These are phyloP conservation scores for Athelia psychrophila DNA, from an alignment of 1,284 basidiomycete genomes.

Conservation along the genomic window DNA sequence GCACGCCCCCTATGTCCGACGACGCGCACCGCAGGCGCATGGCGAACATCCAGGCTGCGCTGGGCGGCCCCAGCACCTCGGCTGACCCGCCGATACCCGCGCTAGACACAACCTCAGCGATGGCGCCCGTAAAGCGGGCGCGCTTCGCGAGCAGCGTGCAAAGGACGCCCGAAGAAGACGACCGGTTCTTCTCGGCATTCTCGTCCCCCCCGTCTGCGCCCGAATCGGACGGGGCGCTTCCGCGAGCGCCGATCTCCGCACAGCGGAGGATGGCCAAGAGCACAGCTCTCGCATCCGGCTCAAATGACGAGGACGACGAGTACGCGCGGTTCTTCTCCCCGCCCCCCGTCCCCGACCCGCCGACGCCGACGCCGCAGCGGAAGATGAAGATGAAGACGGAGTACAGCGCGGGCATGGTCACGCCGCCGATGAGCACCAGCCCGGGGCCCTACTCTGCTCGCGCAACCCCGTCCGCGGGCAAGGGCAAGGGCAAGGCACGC, in stretches of 20 bases:
- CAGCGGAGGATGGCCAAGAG: no score
- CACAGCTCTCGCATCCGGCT: no score
- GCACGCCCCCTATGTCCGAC: background rate
- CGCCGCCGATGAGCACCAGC: background rate
- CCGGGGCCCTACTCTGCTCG: background rate
- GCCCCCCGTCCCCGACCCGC: no score
- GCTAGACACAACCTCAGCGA: background rate
- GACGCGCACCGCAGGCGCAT: background rate
- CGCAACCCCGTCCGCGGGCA: background rate
- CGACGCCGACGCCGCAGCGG: background rate
- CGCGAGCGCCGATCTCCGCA: background rate
- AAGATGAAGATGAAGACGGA: background rate
- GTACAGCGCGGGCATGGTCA: background rate
- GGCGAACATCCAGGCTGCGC: slow-evolving; percentile 5
- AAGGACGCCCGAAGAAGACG: background rate
- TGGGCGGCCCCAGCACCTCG: background rate
- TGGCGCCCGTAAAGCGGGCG: background rate
- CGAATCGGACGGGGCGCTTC: background rate
- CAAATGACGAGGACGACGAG: no score
- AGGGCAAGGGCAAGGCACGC: background rate
- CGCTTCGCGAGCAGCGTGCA: background rate
- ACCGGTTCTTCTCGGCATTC: background rate
- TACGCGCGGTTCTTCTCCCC: no score
- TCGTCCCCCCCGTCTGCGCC: background rate
- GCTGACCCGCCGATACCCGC: background rate